Evolutionary conservation across 2,329 filamentous ascomycete species (phyloP), one percentile per base, ranked within the genome.

Genomic region (Xylariaceae sp.): DNA sequence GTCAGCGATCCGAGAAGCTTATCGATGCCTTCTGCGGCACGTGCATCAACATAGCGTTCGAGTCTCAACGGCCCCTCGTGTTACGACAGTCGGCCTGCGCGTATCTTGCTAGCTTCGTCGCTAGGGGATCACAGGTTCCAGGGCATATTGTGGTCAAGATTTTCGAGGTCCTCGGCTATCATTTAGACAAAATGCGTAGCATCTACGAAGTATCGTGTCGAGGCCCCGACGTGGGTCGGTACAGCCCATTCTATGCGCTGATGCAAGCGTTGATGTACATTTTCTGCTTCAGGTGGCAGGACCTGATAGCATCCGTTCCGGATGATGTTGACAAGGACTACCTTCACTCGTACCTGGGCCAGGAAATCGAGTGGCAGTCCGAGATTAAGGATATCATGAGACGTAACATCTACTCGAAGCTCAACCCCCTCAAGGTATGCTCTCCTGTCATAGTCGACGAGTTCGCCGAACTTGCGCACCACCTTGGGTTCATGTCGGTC

Each of bases 201-300:
- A 77, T 84, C 44, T 86, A 91, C 68, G 88, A 95, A 67, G 76
- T 80, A 5, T 76, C 79, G 29, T 95, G 91, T 68, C 85, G 84
- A 15, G 91, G 90, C 2, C 94, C 94, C 0, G 91, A 99, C 68
- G 80, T 95, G 53, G 85, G 86, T 58, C 85, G 87, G 44, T 96
- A 92, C 67, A 84, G 85, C 45, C 83, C 87, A 13, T 96, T 95
- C 72, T 96, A 96, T 70, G 85, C 88, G 16, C 84, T 91, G 45
- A 84, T 88, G n/a, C 92, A 96, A 70, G 91, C 91, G 1, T 77
- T 95, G 2, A 80, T 96, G 21, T 96, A 96, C 74, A 92, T 95
- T 55, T 96, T 95, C 67, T 99, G 94, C 76, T 99, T 99, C 77
- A 86, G 94, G 51, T 99, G 94, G 94, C 87, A 90, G 57, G 92